Base-by-base conservation (phyloP, 495 filamentous ascomycete genomes). In the Cudoniella acicularis region DNA sequence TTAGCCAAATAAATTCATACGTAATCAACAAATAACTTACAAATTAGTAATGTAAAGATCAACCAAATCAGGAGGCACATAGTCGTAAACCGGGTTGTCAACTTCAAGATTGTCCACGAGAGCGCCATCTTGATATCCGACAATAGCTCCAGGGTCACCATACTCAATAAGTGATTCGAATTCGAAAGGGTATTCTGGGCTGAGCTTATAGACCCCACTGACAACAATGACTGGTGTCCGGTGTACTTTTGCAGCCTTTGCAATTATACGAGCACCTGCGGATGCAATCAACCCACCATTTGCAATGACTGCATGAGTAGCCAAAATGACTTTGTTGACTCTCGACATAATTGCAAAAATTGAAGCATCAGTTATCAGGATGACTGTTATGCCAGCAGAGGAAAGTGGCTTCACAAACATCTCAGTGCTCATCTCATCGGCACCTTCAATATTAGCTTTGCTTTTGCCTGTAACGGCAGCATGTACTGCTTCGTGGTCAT, bases 31-130 rank as follows among this genome's bases (percentile, higher is more conserved):
- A 10, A 47, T 3, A 51, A 83, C 90, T 79, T 77, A 92, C 89
- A 97, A 73, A 72, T 97, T 96, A 10, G 92, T 96, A 61, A 97
- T 87, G 67, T 96, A 96, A 36, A 94, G 82, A 65, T 94, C 88
- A 25, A 96, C 82, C 56, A 92, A 72, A 56, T 93, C 88, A 8
- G 88, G 82, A 1, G 87, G 86, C 10, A 97, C 83, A 65, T 91
- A 93, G 66, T 96, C 92, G 51, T 85, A 88, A 20, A 92, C 65
- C 10, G 90, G 90, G 71, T 92, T 94, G 59, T 86, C 82, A 1
- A 96, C 81, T 60, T 91, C 86, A 43, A 94, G 80, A 64, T 85
- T 81, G 8, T 89, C 84, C 49, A 94, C 84, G 54, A 92, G 75
- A 22, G 83, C 77, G 4, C 88, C 89, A 51, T 96, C 85, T 45